A percentile compares a stretch with the other conserved stretches of the same genome.
Conservation (phyloP, 2,329 filamentous ascomycete genomes). For the Arthroderma uncinatum region DNA sequence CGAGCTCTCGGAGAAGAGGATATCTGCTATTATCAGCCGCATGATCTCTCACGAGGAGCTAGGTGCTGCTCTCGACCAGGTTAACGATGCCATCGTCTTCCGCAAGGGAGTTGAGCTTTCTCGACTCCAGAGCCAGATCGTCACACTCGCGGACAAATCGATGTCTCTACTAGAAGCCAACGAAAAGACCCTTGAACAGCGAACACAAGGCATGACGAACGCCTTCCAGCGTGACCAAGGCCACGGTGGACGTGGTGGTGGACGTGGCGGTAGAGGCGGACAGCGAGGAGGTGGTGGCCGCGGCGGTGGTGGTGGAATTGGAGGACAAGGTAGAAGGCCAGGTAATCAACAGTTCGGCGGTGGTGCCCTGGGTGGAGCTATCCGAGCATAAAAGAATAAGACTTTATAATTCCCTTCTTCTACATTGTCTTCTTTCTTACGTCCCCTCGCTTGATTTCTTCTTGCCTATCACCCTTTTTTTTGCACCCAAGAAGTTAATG, state of each 20-base stretch:
- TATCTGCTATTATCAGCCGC: conserved; percentile 89
- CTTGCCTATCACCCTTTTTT: conserved; percentile 15
- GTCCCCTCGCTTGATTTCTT: conserved; percentile 16
- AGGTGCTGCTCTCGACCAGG: conserved; percentile 89
- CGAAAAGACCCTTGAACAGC: conserved; percentile 91
- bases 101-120: conserved; percentile 98
- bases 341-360: conserved; percentile 41
- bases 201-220: conserved; percentile 89
- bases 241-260: conserved; percentile 55
- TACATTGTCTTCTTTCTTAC: conserved; percentile 17
- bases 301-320: conserved; percentile 28
- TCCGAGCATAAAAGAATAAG: conserved; percentile 36
- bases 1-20: conserved; percentile 81
- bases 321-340: conserved; percentile 34
- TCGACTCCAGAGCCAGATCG: conserved; percentile 84
- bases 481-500: conserved; percentile 4
- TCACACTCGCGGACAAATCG: conserved; percentile 92
- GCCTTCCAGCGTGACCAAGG: conserved; percentile 90
- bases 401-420: conserved; percentile 9
- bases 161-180: conserved; percentile 93
- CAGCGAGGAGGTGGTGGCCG: conserved; percentile 30
- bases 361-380: conserved; percentile 41
- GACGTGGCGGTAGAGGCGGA: conserved; percentile 48
- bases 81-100: conserved; percentile 96
- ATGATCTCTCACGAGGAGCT: conserved; percentile 99